Conservation (phyloP, 1,284 basidiomycete species). For the Schizophyllum amplum region DNA sequence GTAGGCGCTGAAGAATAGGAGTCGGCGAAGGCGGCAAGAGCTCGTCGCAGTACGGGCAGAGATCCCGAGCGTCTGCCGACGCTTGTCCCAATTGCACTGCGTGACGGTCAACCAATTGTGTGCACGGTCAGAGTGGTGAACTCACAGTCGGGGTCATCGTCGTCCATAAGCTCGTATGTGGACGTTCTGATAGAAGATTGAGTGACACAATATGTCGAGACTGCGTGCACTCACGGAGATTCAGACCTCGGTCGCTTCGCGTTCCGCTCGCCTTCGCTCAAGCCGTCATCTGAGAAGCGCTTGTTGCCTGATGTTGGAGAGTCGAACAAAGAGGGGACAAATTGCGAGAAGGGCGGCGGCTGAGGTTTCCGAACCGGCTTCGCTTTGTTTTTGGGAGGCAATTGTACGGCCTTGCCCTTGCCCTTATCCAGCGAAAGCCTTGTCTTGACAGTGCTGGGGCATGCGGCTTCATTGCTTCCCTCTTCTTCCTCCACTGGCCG, state of each 20-base stretch:
- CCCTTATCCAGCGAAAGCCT: background rate
- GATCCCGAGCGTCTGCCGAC: slow-evolving; percentile 45
- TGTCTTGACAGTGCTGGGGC: background rate
- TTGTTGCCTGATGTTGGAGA: slow-evolving; percentile 4
- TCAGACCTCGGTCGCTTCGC: slow-evolving; percentile 10
- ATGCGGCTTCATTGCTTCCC: background rate
- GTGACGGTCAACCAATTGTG: background rate
- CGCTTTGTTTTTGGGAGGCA: background rate
- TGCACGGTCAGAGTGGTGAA: slow-evolving; percentile 6
- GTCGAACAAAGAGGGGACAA: slow-evolving; percentile 3
- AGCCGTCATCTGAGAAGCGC: slow-evolving; percentile 6
- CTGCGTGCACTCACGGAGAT: slow-evolving; percentile 3
- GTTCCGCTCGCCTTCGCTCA: slow-evolving; percentile 9
- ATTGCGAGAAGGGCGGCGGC: background rate
- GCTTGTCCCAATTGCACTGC: slow-evolving; percentile 33
- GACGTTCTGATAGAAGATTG: slow-evolving; percentile 1
- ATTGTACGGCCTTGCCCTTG: background rate
- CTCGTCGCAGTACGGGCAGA: slow-evolving; percentile 76
- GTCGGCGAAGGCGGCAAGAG: slow-evolving; percentile 56
- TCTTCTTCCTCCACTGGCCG: background rate
- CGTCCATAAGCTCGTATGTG: slow-evolving; percentile 10
- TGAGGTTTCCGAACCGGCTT: background rate
- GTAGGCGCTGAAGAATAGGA: slow-evolving; percentile 45
- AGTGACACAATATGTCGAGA: background rate
- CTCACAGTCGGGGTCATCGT: slow-evolving; percentile 12